These are phyloP conservation scores for Cordyceps farinosa DNA, from an alignment of 2,329 filamentous ascomycete species.

Conservation along the genomic window DNA sequence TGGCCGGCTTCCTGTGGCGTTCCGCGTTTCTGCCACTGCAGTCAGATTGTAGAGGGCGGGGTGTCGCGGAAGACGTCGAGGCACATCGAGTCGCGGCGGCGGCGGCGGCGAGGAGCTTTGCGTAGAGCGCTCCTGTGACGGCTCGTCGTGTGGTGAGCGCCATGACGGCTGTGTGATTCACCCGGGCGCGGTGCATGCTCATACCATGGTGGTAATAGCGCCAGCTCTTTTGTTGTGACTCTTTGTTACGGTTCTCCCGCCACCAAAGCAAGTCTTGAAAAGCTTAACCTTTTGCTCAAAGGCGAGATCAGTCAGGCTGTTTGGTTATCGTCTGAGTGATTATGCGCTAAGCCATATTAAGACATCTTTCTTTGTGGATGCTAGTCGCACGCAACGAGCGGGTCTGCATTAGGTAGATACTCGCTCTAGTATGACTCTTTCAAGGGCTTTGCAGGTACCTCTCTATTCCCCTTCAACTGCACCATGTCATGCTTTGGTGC, in stretches of 20 bases:
- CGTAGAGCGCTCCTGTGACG: neutral
- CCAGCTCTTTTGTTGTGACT: neutral
- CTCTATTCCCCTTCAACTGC: neutral
- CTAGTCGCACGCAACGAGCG: neutral
- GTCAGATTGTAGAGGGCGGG: neutral
- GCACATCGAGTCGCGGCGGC: neutral
- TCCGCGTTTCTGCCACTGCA: neutral
- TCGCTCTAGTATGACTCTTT: neutral
- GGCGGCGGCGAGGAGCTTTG: neutral
- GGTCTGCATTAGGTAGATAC: neutral
- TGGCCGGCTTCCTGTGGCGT: neutral
- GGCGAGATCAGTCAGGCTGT: neutral
- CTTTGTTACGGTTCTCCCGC: neutral
- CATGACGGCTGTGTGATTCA: slow-evolving; percentile 5
- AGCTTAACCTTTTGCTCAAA: neutral
- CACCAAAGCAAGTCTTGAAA: neutral
- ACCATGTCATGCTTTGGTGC: slow-evolving; percentile 7
- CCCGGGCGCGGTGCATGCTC: slow-evolving; percentile 2
- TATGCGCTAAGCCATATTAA: neutral
- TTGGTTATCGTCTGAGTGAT: neutral
- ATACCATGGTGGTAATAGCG: slow-evolving; percentile 12
- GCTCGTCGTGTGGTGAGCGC: neutral
- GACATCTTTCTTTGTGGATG: slow-evolving; percentile 13
- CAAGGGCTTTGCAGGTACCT: neutral
- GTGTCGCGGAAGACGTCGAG: neutral